Percentiles rank a stretch among this genome's conserved stretches.
These are phyloP conservation scores for Aspergillus carlsbadensis DNA, from an alignment of 495 filamentous ascomycete genomes.

Conservation along the genomic window DNA sequence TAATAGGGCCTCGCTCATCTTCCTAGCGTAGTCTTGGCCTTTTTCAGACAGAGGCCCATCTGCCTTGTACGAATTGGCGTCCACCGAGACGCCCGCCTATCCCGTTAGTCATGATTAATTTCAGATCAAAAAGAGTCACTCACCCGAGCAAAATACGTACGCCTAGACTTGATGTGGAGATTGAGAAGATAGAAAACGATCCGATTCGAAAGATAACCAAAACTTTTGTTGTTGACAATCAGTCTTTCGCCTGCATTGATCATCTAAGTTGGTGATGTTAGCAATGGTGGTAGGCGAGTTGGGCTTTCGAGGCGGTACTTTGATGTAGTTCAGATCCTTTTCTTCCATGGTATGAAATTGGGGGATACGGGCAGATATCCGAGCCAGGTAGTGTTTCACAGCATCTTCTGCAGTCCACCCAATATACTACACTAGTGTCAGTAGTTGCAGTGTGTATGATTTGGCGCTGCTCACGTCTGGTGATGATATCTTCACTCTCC, in stretches of 20 bases:
- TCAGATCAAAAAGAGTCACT: conserved; percentile 20
- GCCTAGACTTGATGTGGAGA: conserved; percentile 89
- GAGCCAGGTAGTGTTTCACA: conserved; percentile 82
- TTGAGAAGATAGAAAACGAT: conserved; percentile 99
- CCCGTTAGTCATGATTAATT: not conserved
- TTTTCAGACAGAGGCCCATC: conserved; percentile 82
- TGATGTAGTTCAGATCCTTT: conserved; percentile 90
- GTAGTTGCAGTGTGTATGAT: not conserved
- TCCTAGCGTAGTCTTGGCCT: conserved; percentile 80
- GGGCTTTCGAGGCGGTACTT: conserved; percentile 42
- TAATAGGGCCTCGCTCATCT: conserved; percentile 81
- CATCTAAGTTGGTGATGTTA: conserved; percentile 52
- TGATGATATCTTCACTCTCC: conserved; percentile 96
- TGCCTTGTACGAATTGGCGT: conserved; percentile 85
- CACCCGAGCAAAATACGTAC: conserved; percentile 90
- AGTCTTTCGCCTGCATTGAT: conserved; percentile 94
- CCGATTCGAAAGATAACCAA: conserved; percentile 90
- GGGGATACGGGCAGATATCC: conserved; percentile 89
- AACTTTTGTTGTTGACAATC: conserved; percentile 90
- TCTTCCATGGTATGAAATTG: conserved; percentile 97
- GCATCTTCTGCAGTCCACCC: conserved; percentile 91
- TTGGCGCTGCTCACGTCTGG: conserved; percentile 66
- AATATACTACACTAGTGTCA: conserved; percentile 60
- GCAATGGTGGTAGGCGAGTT: conserved; percentile 11
- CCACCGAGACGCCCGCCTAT: conserved; percentile 61